Percentiles rank a stretch among this genome's conserved stretches.
These are phyloP conservation scores for Apiospora pterosperma DNA, from an alignment of 2,329 filamentous ascomycete genomes.

Conservation along the genomic window DNA sequence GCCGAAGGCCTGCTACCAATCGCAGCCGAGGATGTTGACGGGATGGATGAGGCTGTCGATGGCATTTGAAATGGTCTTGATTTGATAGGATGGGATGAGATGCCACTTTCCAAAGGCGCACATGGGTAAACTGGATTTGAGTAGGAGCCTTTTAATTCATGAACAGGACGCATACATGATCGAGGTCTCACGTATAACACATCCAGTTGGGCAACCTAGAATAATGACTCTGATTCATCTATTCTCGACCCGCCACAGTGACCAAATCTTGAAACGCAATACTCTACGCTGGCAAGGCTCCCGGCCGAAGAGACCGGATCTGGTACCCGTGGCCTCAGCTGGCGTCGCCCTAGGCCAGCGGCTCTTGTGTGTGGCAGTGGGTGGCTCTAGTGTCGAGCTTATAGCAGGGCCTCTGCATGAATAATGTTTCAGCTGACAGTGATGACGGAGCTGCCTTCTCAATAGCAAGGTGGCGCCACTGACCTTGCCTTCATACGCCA, in stretches of 20 bases:
- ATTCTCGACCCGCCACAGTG: no score
- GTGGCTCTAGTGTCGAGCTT: background rate
- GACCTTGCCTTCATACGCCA: background rate
- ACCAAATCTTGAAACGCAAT: no score
- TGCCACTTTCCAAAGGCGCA: background rate
- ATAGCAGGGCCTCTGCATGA: background rate
- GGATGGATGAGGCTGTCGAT: conserved; percentile 33
- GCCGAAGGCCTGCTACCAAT: conserved; percentile 41
- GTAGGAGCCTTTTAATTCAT: background rate
- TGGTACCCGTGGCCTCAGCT: background rate
- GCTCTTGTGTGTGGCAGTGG: background rate
- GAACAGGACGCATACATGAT: background rate
- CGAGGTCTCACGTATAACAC: background rate
- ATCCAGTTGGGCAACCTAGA: no score
- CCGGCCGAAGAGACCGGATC: background rate
- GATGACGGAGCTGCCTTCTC: background rate
- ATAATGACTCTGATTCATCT: no score
- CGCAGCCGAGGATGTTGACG: conserved; percentile 37
- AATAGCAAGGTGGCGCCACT: background rate
- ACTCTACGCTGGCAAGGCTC: background rate
- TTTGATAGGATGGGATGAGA: background rate
- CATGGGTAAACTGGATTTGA: background rate
- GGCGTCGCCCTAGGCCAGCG: background rate
- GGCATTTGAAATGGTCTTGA: background rate
- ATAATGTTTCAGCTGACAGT: background rate